A percentile compares a stretch with the other conserved stretches of the same genome.
Evolutionary conservation across 2,329 filamentous ascomycete species (phyloP).

Genomic region (Thermoascus crustaceus): DNA sequence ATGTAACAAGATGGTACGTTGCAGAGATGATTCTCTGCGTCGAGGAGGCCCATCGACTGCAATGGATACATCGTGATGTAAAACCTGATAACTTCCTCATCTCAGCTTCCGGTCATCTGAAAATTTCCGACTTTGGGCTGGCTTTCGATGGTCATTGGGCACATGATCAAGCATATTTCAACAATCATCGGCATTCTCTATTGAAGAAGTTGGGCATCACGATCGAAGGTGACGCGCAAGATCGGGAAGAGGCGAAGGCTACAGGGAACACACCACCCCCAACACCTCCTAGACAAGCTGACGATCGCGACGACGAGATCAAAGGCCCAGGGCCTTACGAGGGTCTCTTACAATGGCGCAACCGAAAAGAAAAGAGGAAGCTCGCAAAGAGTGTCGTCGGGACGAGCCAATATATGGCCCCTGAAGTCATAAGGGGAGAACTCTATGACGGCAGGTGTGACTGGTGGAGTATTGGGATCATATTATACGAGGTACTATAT

Average conservation of each 20-base stretch:
- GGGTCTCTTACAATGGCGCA: conserved; percentile 60
- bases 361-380: conserved; percentile 58
- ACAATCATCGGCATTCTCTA: conserved; percentile 69
- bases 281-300: conserved; percentile 1
- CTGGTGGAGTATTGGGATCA: conserved; percentile 94
- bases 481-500: conserved; percentile 64
- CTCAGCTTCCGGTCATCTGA: conserved; percentile 77
- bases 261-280: conserved; percentile 16
- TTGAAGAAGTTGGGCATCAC: conserved; percentile 67
- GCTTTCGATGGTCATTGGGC: conserved; percentile 94
- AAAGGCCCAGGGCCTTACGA: conserved; percentile 29
- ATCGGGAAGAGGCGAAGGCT: conserved; percentile 49
- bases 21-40: conserved; percentile 95
- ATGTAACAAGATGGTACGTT: conserved; percentile 74
- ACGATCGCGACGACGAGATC: conserved; percentile 23
- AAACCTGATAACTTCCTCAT: conserved; percentile 98
- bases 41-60: conserved; percentile 79
- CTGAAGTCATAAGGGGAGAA: conserved; percentile 76
- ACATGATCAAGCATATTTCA: conserved; percentile 81
- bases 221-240: conserved; percentile 65
- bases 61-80: conserved; percentile 90
- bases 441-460: conserved; percentile 88
- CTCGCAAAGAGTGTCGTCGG: conserved; percentile 82
- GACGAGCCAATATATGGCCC: conserved; percentile 97
- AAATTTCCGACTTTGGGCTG: conserved; percentile 92